phyloP scores from a whole-genome alignment of 1,284 basidiomycete species.

The Trametes versicolor region DNA sequence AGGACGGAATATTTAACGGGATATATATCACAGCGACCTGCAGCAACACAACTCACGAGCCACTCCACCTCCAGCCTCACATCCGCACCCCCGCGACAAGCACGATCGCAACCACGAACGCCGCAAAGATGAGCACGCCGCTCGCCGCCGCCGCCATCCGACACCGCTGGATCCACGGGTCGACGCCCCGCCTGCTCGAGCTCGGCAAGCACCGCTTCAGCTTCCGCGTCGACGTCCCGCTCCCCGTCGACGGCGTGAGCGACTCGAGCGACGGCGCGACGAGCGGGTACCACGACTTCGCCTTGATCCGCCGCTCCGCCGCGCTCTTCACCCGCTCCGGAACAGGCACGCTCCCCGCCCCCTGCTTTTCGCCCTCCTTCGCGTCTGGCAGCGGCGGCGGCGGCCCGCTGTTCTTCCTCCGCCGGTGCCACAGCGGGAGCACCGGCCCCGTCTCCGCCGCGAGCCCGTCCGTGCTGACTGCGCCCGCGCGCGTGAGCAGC shows the following conservation, averaged over 20 bases:
- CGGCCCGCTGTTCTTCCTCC: slow-evolving; percentile 16
- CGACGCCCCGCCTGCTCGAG: slow-evolving; percentile 24
- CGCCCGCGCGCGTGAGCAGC: slow-evolving; percentile 58
- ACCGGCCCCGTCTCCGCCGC: slow-evolving; percentile 36
- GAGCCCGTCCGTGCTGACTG: slow-evolving; percentile 33
- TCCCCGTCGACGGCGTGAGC: slow-evolving; percentile 36
- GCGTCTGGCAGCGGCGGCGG: background rate
- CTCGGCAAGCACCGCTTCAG: slow-evolving; percentile 32
- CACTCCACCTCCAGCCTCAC: slow-evolving; percentile 3
- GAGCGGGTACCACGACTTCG: slow-evolving; percentile 37
- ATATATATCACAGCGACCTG: background rate
- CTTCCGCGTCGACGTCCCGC: slow-evolving; percentile 33
- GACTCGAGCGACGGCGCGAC: slow-evolving; percentile 39
- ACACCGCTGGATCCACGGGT: slow-evolving; percentile 58
- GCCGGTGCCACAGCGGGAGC: slow-evolving; percentile 47
- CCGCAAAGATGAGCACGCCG: slow-evolving; percentile 49
- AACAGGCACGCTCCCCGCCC: slow-evolving; percentile 11
- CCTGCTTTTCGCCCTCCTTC: slow-evolving; percentile 3
- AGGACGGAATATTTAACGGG: background rate
- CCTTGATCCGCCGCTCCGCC: slow-evolving; percentile 25
- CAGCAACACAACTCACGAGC: background rate
- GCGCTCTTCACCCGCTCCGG: slow-evolving; percentile 19
- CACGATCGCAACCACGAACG: slow-evolving; percentile 51
- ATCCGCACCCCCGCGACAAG: slow-evolving; percentile 39
- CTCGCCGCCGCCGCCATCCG: slow-evolving; percentile 56